These are phyloP conservation scores for Metschnikowia peoriensis DNA, from an alignment of 805 yeast genomes.

Conservation along the genomic window DNA sequence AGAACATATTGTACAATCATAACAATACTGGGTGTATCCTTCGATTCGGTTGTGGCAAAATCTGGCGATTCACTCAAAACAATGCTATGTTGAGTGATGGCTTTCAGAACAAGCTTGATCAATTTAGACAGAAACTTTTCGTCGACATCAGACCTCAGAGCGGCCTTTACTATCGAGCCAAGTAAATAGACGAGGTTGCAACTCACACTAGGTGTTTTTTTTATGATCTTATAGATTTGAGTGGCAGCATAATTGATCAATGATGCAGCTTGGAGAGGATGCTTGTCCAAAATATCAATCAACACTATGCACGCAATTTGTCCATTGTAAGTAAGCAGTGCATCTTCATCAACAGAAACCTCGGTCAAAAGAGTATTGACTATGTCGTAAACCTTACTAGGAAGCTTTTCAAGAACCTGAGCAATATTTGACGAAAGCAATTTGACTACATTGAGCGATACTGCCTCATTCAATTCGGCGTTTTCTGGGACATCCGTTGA, in stretches of 20 bases:
- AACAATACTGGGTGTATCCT: conserved; percentile 20
- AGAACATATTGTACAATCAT: conserved; percentile 33
- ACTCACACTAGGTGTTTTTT: conserved; percentile 29
- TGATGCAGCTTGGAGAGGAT: conserved; percentile 36
- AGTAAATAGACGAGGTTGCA: conserved; percentile 31
- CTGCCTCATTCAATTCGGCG: background rate
- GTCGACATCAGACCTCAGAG: conserved; percentile 38
- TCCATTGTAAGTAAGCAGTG: conserved; percentile 18
- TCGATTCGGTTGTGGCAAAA: conserved; percentile 13
- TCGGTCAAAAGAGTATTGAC: conserved; percentile 35
- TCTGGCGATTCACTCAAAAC: conserved; percentile 12
- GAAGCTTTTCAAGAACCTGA: conserved; percentile 26
- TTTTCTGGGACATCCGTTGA: background rate
- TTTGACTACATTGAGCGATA: conserved; percentile 22
- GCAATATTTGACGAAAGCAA: conserved; percentile 30
- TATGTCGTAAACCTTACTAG: conserved; percentile 37
- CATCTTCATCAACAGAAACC: conserved; percentile 20
- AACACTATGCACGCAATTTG: conserved; percentile 30
- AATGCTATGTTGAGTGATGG: conserved; percentile 22
- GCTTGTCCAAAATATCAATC: conserved; percentile 37
- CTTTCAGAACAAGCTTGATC: conserved; percentile 31
- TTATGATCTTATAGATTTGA: conserved; percentile 40
- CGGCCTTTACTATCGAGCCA: conserved; percentile 30
- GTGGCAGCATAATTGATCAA: conserved; percentile 32
- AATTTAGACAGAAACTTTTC: conserved; percentile 39